phyloP scores from a whole-genome alignment of 345 rosid species.

The Salix exigua region DNA sequence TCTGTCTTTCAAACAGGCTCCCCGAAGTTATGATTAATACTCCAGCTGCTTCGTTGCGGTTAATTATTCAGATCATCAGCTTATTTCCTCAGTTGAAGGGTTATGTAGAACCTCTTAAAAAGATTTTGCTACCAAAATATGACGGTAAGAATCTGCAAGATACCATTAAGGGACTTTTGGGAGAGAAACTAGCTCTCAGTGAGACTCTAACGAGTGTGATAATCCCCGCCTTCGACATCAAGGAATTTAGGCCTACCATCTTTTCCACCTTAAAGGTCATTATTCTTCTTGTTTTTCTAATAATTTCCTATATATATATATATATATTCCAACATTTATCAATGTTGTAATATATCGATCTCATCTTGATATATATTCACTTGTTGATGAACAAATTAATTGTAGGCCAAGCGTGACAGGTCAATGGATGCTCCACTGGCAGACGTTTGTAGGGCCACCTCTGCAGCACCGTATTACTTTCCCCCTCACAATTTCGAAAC shows the following conservation, averaged over 20 bases:
- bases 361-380: too few relatives aligned
- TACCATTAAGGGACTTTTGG: background rate
- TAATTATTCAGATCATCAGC: too few relatives aligned
- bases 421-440: constrained; percentile 3
- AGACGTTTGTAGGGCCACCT: constrained; percentile 15
- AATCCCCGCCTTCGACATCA: constrained; percentile 6
- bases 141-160: constrained; percentile 10
- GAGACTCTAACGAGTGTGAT: constrained; percentile 6
- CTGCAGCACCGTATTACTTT: constrained; percentile 17
- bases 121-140: background rate
- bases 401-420: constrained; percentile 1
- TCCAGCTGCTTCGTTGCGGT: too few relatives aligned
- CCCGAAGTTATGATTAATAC: too few relatives aligned
- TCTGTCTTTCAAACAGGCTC: too few relatives aligned
- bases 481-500: constrained; percentile 15
- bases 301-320: background rate
- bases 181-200: background rate
- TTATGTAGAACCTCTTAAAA: background rate
- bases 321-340: too few relatives aligned
- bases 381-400: background rate
- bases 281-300: background rate
- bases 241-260: constrained; percentile 10
- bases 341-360: too few relatives aligned
- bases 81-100: background rate
- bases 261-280: constrained; percentile 15